Percentiles rank a stretch among this genome's conserved stretches.
These are phyloP conservation scores for Penicillium occitanis DNA, from an alignment of 2,329 filamentous ascomycete genomes.

Conservation along the genomic window DNA sequence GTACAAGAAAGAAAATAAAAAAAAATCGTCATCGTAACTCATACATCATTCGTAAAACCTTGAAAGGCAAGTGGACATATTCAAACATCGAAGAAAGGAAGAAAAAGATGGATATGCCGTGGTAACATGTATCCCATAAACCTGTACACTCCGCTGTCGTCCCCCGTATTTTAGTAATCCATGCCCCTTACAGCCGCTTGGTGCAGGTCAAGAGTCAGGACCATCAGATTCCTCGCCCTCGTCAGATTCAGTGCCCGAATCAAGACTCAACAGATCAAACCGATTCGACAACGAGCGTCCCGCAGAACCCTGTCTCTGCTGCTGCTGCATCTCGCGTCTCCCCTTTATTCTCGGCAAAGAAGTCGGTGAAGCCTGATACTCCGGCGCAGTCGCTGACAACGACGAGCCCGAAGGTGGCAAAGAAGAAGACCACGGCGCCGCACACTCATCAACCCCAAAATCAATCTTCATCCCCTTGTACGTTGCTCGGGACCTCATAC, in stretches of 20 bases:
- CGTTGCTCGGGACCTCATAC: constrained; percentile 66
- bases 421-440: constrained; percentile 26
- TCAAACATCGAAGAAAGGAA: not conserved
- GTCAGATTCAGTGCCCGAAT: constrained; percentile 31
- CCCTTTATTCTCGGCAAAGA: constrained; percentile 25
- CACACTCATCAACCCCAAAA: constrained; percentile 72
- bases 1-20: not conserved
- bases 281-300: constrained; percentile 54
- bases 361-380: constrained; percentile 26
- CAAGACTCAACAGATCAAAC: constrained; percentile 60
- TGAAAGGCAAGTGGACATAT: not conserved
- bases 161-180: not conserved
- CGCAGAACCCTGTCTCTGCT: constrained; percentile 37
- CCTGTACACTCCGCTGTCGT: no score
- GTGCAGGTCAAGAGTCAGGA: constrained; percentile 13
- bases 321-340: constrained; percentile 23
- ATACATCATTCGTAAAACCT: not conserved
- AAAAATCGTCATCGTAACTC: not conserved
- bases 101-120: not conserved
- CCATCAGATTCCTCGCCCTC: constrained; percentile 39
- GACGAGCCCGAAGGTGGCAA: not conserved
- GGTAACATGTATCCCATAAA: not conserved
- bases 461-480: constrained; percentile 72
- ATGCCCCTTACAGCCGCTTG: not conserved
- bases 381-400: not conserved